A percentile compares a stretch with the other conserved stretches of the same genome.
phyloP scores from a whole-genome alignment of 2,329 filamentous ascomycete species.

The Aspergillus tubingensis region DNA sequence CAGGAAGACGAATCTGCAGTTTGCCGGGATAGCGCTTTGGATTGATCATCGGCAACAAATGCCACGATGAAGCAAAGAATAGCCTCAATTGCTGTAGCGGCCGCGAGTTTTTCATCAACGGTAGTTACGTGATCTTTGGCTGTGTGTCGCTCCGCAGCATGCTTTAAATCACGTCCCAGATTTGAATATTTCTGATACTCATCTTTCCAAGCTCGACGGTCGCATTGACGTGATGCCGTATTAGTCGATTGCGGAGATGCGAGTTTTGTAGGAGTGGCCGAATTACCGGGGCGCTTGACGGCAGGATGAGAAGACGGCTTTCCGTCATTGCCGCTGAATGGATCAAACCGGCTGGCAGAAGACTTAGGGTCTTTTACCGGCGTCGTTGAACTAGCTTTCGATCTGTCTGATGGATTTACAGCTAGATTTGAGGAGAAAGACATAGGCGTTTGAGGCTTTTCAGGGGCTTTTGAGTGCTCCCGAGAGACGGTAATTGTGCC shows the following conservation, averaged over 20 bases:
- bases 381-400: conserved; percentile 37
- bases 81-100: conserved; percentile 46
- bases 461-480: conserved; percentile 40
- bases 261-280: conserved; percentile 26
- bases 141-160: conserved; percentile 43
- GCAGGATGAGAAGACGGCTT: conserved; percentile 39
- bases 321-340: conserved; percentile 39
- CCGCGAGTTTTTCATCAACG: conserved; percentile 40
- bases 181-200: conserved; percentile 45
- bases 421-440: conserved; percentile 37
- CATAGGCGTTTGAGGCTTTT: conserved; percentile 42
- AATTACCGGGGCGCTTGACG: conserved; percentile 33
- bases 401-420: conserved; percentile 27
- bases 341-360: conserved; percentile 42
- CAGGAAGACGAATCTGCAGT: conserved; percentile 45
- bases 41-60: conserved; percentile 47
- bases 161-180: conserved; percentile 50
- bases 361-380: conserved; percentile 47
- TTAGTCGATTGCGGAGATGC: conserved; percentile 32
- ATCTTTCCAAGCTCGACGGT: conserved; percentile 46
- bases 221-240: conserved; percentile 32
- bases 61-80: conserved; percentile 52
- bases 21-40: conserved; percentile 39
- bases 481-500: conserved; percentile 28
- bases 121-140: conserved; percentile 32